These are phyloP conservation scores for Neolentinus lepideus DNA, from an alignment of 1,284 basidiomycete species.

Conservation along the genomic window DNA sequence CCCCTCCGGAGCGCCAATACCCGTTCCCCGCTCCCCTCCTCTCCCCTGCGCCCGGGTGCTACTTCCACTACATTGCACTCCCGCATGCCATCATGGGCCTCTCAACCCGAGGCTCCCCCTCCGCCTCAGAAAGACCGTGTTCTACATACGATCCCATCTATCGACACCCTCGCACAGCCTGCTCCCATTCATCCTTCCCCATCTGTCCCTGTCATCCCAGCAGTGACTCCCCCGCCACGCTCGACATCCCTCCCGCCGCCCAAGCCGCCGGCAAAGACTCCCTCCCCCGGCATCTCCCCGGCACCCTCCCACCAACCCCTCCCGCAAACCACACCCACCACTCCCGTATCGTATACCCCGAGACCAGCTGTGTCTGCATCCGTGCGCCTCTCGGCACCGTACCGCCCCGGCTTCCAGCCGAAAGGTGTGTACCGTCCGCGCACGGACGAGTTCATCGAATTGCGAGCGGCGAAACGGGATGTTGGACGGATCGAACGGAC, in stretches of 20 bases:
- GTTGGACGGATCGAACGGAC: conserved; percentile 72
- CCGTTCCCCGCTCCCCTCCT: conserved; percentile 3
- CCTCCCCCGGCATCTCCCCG: conserved; percentile 21
- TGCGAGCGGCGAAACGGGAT: conserved; percentile 47
- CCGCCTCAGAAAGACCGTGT: conserved; percentile 1
- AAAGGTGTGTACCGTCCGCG: conserved; percentile 64
- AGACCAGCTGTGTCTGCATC: conserved; percentile 11
- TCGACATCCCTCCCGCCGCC: conserved; percentile 17
- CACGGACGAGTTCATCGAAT: conserved; percentile 72
- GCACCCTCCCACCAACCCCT: conserved; percentile 13
- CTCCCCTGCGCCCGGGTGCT: conserved; percentile 4
- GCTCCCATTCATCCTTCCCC: conserved; percentile 1
- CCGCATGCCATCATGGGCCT: conserved; percentile 5
- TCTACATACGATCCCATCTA: neutral
- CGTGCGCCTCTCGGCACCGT: conserved; percentile 41
- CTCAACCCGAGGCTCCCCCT: conserved; percentile 3
- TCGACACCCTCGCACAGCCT: neutral
- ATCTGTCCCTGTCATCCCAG: conserved; percentile 10
- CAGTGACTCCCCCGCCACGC: conserved; percentile 14
- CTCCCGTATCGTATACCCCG: conserved; percentile 9
- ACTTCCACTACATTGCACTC: neutral
- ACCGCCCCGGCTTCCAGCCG: conserved; percentile 79
- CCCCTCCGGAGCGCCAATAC: conserved; percentile 2
- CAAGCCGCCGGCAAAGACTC: conserved; percentile 6
- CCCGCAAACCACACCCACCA: conserved; percentile 14